Percentiles rank a stretch among this genome's conserved stretches.
These are phyloP conservation scores for Melampsora abietis-canadensis DNA, from an alignment of 1,284 basidiomycete genomes.

Conservation along the genomic window DNA sequence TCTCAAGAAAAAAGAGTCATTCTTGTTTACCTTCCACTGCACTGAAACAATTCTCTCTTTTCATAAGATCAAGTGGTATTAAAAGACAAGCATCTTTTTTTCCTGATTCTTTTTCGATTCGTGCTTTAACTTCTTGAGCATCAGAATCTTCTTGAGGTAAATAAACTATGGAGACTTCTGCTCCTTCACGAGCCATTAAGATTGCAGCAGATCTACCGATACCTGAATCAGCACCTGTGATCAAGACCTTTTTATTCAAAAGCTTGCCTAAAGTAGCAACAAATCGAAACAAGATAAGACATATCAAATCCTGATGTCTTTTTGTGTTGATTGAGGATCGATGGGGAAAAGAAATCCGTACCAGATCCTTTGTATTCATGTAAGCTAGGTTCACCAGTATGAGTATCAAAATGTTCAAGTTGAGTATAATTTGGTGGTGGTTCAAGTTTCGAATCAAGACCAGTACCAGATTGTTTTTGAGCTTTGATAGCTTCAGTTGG, in stretches of 20 bases:
- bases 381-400: slow-evolving; percentile 62
- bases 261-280: slow-evolving; percentile 56
- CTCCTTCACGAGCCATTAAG: slow-evolving; percentile 65
- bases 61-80: slow-evolving; percentile 57
- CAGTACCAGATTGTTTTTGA: slow-evolving; percentile 26
- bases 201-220: slow-evolving; percentile 64
- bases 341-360: slow-evolving; percentile 24
- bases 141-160: slow-evolving; percentile 64
- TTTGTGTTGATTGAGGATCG: slow-evolving; percentile 45
- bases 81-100: slow-evolving; percentile 56
- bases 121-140: slow-evolving; percentile 57
- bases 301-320: slow-evolving; percentile 44
- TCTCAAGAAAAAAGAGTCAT: neutral
- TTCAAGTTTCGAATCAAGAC: slow-evolving; percentile 26
- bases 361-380: slow-evolving; percentile 57
- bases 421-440: slow-evolving; percentile 60
- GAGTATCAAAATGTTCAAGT: slow-evolving; percentile 60
- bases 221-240: slow-evolving; percentile 63
- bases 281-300: slow-evolving; percentile 44
- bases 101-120: slow-evolving; percentile 53
- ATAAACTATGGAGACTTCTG: slow-evolving; percentile 65
- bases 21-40: slow-evolving; percentile 36
- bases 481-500: slow-evolving; percentile 33
- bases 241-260: slow-evolving; percentile 62
- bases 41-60: slow-evolving; percentile 38